Evolutionary conservation across 306 rosid species (phyloP).

Genomic region (Quercus berberidifolia): DNA sequence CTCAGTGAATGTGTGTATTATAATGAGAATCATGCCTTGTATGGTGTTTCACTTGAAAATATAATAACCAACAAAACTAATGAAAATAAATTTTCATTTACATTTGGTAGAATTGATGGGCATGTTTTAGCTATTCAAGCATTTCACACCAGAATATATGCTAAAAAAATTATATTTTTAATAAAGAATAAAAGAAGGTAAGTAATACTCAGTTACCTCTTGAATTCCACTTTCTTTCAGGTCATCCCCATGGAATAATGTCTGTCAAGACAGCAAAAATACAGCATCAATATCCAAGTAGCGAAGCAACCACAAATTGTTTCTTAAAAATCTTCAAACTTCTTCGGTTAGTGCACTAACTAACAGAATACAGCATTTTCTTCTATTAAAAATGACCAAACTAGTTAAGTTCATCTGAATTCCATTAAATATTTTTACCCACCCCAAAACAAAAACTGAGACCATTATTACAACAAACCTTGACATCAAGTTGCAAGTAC

Average conservation of each 20-base stretch:
- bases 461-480: slow-evolving; percentile 49
- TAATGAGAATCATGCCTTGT: not conserved
- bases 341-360: not conserved
- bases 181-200: not conserved
- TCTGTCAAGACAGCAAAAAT: slow-evolving; percentile 49
- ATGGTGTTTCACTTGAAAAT: too few relatives aligned
- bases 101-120: not conserved
- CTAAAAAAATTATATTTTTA: not conserved
- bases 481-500: slow-evolving; percentile 74
- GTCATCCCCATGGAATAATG: slow-evolving; percentile 83
- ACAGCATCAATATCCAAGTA: slow-evolving; percentile 25
- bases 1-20: not conserved
- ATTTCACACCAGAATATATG: not conserved
- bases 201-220: slow-evolving; percentile 57
- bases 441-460: not conserved
- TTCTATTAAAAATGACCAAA: not conserved
- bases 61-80: not conserved
- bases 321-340: not conserved
- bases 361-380: slow-evolving; percentile 1
- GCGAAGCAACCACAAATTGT: slow-evolving; percentile 10
- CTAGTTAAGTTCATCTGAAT: not conserved
- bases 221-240: slow-evolving; percentile 74
- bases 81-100: not conserved
- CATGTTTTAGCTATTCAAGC: not conserved
- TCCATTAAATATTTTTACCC: not conserved